Percentiles rank a stretch among this genome's conserved stretches.
Evolutionary conservation across 2,329 filamentous ascomycete species (phyloP).

Genomic region (Scedosporium aurantiacum): DNA sequence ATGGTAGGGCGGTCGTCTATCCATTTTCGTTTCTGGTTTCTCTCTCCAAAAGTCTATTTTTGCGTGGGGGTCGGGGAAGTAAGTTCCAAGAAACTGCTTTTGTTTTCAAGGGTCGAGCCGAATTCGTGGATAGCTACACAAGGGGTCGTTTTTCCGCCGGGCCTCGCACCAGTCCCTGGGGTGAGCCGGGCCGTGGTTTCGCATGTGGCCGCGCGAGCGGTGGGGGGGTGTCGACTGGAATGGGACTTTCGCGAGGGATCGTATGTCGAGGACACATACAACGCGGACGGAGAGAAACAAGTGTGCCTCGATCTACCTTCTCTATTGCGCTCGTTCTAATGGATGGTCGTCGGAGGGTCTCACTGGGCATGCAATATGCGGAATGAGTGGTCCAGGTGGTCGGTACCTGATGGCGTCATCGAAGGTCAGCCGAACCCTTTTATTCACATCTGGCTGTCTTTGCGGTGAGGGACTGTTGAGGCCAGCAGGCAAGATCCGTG

Average conservation of each 20-base stretch:
- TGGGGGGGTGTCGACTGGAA: background rate
- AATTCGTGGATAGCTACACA: background rate
- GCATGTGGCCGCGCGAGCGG: slow-evolving; percentile 1
- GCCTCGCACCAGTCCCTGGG: slow-evolving; percentile 2
- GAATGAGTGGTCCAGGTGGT: background rate
- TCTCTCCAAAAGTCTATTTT: background rate
- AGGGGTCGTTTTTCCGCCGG: slow-evolving; percentile 1
- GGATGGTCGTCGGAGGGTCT: background rate
- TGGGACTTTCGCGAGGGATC: background rate
- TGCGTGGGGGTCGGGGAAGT: background rate
- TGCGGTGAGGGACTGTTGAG: too few relatives aligned
- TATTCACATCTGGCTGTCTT: background rate
- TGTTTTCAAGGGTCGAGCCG: background rate
- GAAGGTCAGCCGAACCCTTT: background rate
- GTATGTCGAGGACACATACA: background rate
- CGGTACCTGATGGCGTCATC: background rate
- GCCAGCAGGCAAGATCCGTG: too few relatives aligned
- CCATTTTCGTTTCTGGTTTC: background rate
- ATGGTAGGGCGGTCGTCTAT: slow-evolving; percentile 30
- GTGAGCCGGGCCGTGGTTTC: background rate
- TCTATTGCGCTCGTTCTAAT: background rate
- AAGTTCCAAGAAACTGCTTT: background rate
- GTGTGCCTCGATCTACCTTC: background rate
- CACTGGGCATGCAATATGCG: background rate
- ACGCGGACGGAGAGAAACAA: background rate